A percentile compares a stretch with the other conserved stretches of the same genome.
phyloP scores from a whole-genome alignment of 1,139 yeast genomes.

The Taphrina communis region DNA sequence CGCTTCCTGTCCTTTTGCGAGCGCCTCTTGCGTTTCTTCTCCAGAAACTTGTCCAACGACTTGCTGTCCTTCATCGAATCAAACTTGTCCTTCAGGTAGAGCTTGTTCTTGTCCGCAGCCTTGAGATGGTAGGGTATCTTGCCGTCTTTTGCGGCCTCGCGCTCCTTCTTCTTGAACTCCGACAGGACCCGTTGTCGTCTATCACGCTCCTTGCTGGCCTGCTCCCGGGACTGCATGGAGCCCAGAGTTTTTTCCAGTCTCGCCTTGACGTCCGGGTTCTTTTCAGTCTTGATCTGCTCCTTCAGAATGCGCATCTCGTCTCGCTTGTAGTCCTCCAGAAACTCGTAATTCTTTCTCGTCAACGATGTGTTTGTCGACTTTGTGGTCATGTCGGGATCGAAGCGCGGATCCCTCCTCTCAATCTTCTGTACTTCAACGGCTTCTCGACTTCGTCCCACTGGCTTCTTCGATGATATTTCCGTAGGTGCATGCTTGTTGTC shows the following conservation, averaged over 20 bases:
- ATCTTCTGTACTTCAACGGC: conserved; percentile 46
- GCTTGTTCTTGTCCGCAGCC: conserved; percentile 75
- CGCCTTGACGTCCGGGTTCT: conserved; percentile 56
- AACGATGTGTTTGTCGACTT: conserved; percentile 65
- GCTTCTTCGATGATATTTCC: conserved; percentile 46
- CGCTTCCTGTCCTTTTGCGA: conserved; percentile 83
- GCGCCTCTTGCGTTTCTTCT: conserved; percentile 90
- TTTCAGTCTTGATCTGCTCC: conserved; percentile 62
- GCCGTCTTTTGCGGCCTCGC: conserved; percentile 58
- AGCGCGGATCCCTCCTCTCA: conserved; percentile 70
- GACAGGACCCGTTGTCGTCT: conserved; percentile 67
- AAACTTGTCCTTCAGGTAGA: conserved; percentile 86
- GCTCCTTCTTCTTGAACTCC: conserved; percentile 59
- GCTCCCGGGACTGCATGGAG: conserved; percentile 66
- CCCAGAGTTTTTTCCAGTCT: conserved; percentile 55
- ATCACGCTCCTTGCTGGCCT: conserved; percentile 76
- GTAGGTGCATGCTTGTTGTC: conserved; percentile 47
- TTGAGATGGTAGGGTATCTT: conserved; percentile 69
- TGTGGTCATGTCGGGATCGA: conserved; percentile 57
- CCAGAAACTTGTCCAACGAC: conserved; percentile 78
- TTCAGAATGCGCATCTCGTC: conserved; percentile 70
- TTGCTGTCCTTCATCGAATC: conserved; percentile 82
- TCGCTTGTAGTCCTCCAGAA: conserved; percentile 82
- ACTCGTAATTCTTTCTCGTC: conserved; percentile 80
- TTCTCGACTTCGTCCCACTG: conserved; percentile 46